Base-by-base conservation (phyloP, 495 filamentous ascomycete genomes). In the Friedmanniomyces simplex region DNA sequence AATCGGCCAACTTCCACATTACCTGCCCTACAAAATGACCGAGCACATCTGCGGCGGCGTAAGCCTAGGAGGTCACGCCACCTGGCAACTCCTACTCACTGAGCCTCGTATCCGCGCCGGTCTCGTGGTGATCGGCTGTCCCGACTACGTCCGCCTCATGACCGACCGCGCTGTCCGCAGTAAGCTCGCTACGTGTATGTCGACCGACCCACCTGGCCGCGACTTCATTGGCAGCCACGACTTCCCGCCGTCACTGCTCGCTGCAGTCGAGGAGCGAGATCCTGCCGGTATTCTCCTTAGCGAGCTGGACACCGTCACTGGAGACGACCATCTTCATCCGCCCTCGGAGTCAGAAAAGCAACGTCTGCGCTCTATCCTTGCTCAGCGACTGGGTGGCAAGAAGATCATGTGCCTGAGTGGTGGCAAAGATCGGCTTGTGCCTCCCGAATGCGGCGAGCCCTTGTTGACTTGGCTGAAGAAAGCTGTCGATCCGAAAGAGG, bases 31-130 rank as follows among this genome's bases (percentile, higher is more conserved):
- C 53, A 66, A 57, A n/a, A 80, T 95, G 52, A 76, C 80, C 45
- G 37, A 60, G n/a, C 58, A 60, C 58, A 56, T 60, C 50, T 56
- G 52, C 43, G 46, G 49, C 6, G 93, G 93, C 0, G 76, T 96
- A 14, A 91, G 86, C 4, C 75, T 97, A 0, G 93, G 93, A 10
- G 93, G 88, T 2, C 93, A 98, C 67, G 83, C 87, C 21, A 85
- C 86, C 0, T 98, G 91, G 86, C 83, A 90, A 63, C 74, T 83
- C 12, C 67, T 95, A 34, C 76, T 95, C 42, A 79, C 83, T 34
- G 90, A 96, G 24, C 81, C 86, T 28, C 77, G 90, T 52, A 77
- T 97, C 41, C 81, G 74, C 8, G 82, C 88, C 2, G 89, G 79
- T 0, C 79, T 94, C 10, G 75, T 87, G 24, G 77, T 96, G 34